phyloP scores from a whole-genome alignment of 352 stramenopile genomes.

The Phytophthora cryptogea region DNA sequence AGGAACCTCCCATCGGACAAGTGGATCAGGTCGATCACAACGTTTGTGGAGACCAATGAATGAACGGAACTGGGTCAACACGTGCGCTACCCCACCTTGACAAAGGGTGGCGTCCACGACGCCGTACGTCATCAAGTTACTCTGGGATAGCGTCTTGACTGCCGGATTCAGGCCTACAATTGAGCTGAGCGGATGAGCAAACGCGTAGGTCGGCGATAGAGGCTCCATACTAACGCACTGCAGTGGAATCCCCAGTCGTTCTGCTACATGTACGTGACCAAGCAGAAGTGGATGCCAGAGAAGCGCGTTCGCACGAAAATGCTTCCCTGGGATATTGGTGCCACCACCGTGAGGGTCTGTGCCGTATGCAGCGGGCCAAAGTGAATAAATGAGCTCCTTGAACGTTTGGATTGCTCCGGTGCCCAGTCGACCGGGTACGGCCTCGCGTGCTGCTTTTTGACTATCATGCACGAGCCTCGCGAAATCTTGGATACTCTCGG shows the following conservation, averaged over 20 bases:
- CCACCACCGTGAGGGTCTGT: slow-evolving; percentile 35
- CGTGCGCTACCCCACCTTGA: slow-evolving; percentile 32
- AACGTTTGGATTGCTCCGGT: slow-evolving; percentile 22
- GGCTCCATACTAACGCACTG: slow-evolving; percentile 40
- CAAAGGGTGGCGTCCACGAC: slow-evolving; percentile 28
- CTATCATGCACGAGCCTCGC: slow-evolving; percentile 12
- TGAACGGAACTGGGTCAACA: slow-evolving; percentile 41
- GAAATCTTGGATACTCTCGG: slow-evolving; percentile 22
- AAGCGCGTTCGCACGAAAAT: slow-evolving; percentile 44
- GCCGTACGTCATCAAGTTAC: slow-evolving; percentile 35
- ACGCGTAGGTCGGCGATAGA: slow-evolving; percentile 37
- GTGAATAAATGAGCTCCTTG: slow-evolving; percentile 39
- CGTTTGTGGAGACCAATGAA: slow-evolving; percentile 32
- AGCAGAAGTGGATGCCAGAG: slow-evolving; percentile 41
- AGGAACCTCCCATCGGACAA: slow-evolving; percentile 40
- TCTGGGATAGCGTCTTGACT: slow-evolving; percentile 28
- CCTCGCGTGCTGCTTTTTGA: slow-evolving; percentile 1
- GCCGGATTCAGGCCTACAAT: slow-evolving; percentile 8
- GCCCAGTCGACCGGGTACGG: slow-evolving; percentile 2
- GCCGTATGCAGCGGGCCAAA: slow-evolving; percentile 37
- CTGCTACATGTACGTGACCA: slow-evolving; percentile 40
- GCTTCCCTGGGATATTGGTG: slow-evolving; percentile 16
- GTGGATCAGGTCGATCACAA: slow-evolving; percentile 18
- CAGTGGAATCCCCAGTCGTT: slow-evolving; percentile 47
- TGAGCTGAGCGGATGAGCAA: slow-evolving; percentile 37